Evolutionary conservation across 257 asterid species (phyloP), one percentile per base, ranked within the genome.

Genomic region (Schizonepeta tenuifolia): DNA sequence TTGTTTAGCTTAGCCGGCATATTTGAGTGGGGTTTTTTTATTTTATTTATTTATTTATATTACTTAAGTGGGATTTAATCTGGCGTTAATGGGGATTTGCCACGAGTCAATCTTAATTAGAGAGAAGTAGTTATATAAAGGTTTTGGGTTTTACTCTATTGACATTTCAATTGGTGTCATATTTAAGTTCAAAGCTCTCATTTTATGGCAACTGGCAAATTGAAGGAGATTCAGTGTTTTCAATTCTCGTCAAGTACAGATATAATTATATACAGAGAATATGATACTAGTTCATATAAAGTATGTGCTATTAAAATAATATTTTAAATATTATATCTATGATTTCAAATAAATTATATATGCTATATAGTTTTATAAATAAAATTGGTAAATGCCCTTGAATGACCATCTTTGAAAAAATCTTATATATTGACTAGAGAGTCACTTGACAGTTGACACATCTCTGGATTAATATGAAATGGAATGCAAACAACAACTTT

Each of bases 1-100:
- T 83, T 81, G 86, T 81, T 81, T 84, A 79, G 80, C 89, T 84
- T 82, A 71, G 89, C 89, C 89, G 89, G 89, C 89, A 79, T 79
- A 77, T 69, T 70, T 40, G 55, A 60, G 78, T 57, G 73, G 75
- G 77, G 14, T 79, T 56, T 75, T n/a, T 20, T 53, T 53, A 0
- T 18, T 53, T n/a, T n/a, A 18, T 53, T 10, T 54, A 4, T 7
- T 7, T 9, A 10, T 33, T 10, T 4, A n/a, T 21, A 54, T 2
- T 22, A 55, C 9, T 55, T 56, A 24, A 67, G 72, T 55, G 74
- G 67, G 76, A 18, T 76, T 59, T 75, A 68, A 60, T 65, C 13
- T 58, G 31, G 75, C 72, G 67, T 14, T 62, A 71, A 67, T 67
- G 54, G 46, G 36, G 46, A 50, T 77, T 65, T 70, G 83, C 83